Evolutionary conservation across 257 asterid genomes (phyloP), one percentile per base, ranked within the genome.

Genomic region (Primulina eburnea): DNA sequence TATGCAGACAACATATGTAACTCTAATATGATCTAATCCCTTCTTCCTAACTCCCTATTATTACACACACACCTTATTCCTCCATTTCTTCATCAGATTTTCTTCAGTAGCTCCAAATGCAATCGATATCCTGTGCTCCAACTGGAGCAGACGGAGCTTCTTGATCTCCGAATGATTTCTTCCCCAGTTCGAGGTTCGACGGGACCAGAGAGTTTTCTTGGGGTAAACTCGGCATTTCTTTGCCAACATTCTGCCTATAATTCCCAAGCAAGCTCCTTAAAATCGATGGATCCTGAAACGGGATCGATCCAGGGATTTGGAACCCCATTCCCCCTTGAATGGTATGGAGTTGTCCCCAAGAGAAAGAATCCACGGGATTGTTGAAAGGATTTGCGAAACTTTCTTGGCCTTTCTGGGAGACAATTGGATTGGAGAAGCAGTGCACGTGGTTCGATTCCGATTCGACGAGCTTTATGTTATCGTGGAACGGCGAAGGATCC

Each of bases 361-460:
- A 53, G 71, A 75, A 80, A 57, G 77, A 53, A 3, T 81, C 88
- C 40, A 73, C 70, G 32, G 81, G 34, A 52, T 75, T 71, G 74
- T 56, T 67, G 76, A 81, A 62, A 38, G n/a, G 67, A 70, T 52
- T 68, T 29, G 77, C 58, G 52, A 65, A 64, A n/a, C 81, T 78
- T 29, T 81, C 89, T 64, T 80, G 86, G 59, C 70, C 70, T 37
- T 71, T 78, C 35, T 60, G 80, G 59, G 77, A 33, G 62, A 43
- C 40, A 40, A 69, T 50, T 21, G 72, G 16, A 69, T 76, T 86
- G 97, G 97, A 91, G 96, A 91, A 91, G 95, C 95, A 87, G 97
- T 78, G 92, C 92, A 91, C 95, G 95, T 76, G 89, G 65, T 82
- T 67, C 7, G 82, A 65, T 20, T 69, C 82, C 4, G 79, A 11